Conservation (phyloP, 2,329 filamentous ascomycete species). For the Neurospora sp. region DNA sequence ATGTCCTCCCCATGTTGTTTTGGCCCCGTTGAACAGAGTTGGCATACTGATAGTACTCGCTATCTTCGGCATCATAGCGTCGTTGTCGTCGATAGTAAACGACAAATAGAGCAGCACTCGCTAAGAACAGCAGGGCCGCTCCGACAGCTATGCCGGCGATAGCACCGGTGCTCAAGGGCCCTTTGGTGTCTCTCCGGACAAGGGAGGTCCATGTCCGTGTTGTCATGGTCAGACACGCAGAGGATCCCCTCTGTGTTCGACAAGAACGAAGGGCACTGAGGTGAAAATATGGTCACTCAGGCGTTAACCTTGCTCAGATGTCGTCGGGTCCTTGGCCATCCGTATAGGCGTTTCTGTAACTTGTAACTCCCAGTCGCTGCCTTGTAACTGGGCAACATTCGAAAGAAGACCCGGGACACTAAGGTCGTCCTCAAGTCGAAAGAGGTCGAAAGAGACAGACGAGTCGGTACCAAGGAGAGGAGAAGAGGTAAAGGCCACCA, state of each 20-base stretch:
- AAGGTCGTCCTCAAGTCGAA: background rate
- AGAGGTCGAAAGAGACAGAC: background rate
- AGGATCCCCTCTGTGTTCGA: background rate
- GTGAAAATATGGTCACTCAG: background rate
- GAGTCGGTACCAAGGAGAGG: background rate
- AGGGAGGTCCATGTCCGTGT: conserved; percentile 17
- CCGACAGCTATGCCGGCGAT: conserved; percentile 45
- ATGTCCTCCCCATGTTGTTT: conserved; percentile 2
- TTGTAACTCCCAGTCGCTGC: background rate
- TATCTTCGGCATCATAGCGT: conserved; percentile 22
- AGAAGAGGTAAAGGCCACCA: background rate
- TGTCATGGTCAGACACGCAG: background rate
- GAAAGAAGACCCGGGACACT: background rate
- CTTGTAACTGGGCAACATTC: background rate
- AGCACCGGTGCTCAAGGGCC: conserved; percentile 34
- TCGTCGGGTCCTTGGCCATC: background rate
- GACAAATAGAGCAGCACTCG: conserved; percentile 33
- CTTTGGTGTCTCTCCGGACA: conserved; percentile 7
- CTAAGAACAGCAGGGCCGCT: conserved; percentile 31
- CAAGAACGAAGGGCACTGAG: background rate
- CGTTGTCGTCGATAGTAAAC: conserved; percentile 39
- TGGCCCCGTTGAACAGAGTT: conserved; percentile 2
- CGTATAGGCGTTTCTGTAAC: background rate
- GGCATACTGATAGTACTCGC: conserved; percentile 9
- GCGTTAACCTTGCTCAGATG: background rate